Evolutionary conservation across 768 basidiomycete genomes (phyloP).

Genomic region (Fomitopsis pulvina): DNA sequence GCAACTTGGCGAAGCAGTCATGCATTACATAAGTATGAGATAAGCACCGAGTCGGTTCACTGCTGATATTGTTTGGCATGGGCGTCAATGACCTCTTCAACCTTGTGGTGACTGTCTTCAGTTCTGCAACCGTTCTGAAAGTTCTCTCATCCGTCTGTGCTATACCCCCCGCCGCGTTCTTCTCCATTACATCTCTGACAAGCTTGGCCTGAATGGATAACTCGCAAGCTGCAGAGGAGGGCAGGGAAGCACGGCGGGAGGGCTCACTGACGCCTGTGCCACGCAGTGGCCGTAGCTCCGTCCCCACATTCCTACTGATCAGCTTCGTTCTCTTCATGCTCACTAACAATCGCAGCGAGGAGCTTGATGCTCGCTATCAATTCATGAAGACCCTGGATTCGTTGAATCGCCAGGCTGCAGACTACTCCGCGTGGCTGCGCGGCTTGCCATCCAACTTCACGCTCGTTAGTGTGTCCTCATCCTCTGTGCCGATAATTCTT

Average conservation of each 20-base stretch:
- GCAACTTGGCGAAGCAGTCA: no score
- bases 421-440: constrained; percentile 45
- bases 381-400: constrained; percentile 59
- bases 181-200: no score
- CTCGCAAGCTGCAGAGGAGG: not conserved
- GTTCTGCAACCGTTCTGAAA: no score
- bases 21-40: no score
- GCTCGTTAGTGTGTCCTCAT: constrained; percentile 1
- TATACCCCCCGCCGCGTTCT: no score
- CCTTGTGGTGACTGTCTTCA: no score
- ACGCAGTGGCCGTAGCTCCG: constrained; percentile 41
- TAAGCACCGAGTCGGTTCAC: no score
- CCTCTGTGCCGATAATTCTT: constrained; percentile 41
- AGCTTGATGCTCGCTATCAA: constrained; percentile 53
- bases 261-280: not conserved
- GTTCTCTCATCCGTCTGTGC: no score
- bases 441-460: constrained; percentile 2
- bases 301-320: constrained; percentile 71
- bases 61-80: no score
- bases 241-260: not conserved
- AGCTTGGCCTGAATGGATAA: no score
- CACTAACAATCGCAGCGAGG: constrained; percentile 67
- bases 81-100: no score
- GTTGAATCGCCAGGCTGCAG: constrained; percentile 54
- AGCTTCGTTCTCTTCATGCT: constrained; percentile 73